A percentile compares a stretch with the other conserved stretches of the same genome.
Conservation (phyloP, 176 grass and related monocot species). For the Chrysopogon serrulatus region DNA sequence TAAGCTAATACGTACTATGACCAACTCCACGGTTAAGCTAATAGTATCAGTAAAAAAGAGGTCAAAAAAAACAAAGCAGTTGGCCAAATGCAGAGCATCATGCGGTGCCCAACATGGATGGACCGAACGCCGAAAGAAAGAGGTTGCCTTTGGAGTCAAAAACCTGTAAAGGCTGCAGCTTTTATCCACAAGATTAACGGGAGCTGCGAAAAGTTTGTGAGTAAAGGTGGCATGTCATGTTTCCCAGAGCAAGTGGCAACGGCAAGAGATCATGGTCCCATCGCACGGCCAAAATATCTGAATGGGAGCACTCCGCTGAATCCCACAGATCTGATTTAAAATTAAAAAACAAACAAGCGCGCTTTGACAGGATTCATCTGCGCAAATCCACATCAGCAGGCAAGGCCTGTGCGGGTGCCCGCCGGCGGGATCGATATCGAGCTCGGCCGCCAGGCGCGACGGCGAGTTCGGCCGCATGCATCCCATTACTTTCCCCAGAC, state of each 20-base stretch:
- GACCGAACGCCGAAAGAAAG: background rate
- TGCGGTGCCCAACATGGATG: background rate
- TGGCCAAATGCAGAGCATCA: background rate
- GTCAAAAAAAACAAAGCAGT: background rate
- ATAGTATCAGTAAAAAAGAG: background rate
- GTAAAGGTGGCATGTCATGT: background rate
- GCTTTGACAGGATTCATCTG: background rate
- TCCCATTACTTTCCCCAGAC: background rate
- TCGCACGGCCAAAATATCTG: conserved; percentile 5
- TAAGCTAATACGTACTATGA: too few relatives aligned
- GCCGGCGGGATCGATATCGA: background rate
- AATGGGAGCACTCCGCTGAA: background rate
- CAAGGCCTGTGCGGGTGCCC: background rate
- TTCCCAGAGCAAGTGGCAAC: conserved; percentile 6
- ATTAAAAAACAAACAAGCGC: background rate
- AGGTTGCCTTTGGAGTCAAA: background rate
- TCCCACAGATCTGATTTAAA: conserved; percentile 38
- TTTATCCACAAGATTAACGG: background rate
- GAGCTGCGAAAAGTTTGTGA: background rate
- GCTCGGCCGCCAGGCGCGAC: background rate
- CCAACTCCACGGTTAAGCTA: too few relatives aligned
- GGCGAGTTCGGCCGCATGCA: background rate
- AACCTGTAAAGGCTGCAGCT: background rate
- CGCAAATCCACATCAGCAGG: background rate
- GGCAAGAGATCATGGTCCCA: background rate